A percentile compares a stretch with the other conserved stretches of the same genome.
Evolutionary conservation across 148 eudicot genomes (phyloP).

Genomic region (Rheum nobile): DNA sequence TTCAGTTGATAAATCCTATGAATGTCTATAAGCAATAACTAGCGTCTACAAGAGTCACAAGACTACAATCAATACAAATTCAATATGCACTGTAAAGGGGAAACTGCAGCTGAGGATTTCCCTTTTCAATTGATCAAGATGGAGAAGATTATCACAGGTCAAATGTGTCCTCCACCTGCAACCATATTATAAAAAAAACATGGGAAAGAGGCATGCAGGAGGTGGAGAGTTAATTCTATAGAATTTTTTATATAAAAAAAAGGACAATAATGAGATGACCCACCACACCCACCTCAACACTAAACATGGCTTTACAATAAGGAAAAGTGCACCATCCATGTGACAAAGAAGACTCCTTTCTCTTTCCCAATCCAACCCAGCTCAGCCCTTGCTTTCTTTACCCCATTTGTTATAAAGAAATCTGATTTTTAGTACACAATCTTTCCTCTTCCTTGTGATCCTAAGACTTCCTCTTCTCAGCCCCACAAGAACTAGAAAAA

Average conservation of each 20-base stretch:
- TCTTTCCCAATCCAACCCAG: too few relatives aligned
- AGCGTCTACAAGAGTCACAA: neutral
- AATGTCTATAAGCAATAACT: neutral
- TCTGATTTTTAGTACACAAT: neutral
- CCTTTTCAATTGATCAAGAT: neutral
- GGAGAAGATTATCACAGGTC: neutral
- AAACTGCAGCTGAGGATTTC: neutral
- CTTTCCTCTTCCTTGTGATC: neutral
- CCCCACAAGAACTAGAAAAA: slow-evolving; percentile 2
- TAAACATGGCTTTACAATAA: neutral
- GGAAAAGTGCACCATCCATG: slow-evolving; percentile 5
- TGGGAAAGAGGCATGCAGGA: neutral
- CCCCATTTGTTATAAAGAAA: neutral
- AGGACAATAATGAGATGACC: neutral
- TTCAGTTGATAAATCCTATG: too few relatives aligned
- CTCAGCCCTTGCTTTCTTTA: too few relatives aligned
- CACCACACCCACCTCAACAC: neutral
- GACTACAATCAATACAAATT: neutral
- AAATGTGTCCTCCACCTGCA: neutral
- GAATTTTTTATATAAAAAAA: neutral
- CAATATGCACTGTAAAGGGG: neutral
- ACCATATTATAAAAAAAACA: neutral
- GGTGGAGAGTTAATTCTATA: neutral
- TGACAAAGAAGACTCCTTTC: neutral
- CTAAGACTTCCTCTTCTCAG: neutral